Conservation (phyloP, 768 basidiomycete genomes). For the Hydnomerulius pinastri region DNA sequence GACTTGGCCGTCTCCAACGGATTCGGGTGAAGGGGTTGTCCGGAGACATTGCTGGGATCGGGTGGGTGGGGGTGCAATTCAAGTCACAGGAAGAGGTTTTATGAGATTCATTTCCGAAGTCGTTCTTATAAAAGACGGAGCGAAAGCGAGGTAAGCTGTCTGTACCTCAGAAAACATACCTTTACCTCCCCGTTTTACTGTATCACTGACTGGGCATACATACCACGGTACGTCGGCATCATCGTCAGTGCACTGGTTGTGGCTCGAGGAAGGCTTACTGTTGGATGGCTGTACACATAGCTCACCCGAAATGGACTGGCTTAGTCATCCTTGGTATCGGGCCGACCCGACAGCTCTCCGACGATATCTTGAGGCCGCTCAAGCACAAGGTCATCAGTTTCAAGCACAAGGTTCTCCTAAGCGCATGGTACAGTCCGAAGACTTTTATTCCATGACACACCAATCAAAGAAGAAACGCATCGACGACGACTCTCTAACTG, state of each 20-base stretch:
- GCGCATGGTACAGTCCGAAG: slow-evolving; percentile 40
- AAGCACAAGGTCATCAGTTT: slow-evolving; percentile 23
- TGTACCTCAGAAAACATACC: slow-evolving; percentile 27
- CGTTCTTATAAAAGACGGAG: slow-evolving; percentile 29
- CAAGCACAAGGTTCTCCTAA: slow-evolving; percentile 21
- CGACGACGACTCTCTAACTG: slow-evolving; percentile 51
- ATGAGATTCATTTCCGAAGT: slow-evolving; percentile 37
- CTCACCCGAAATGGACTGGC: slow-evolving; percentile 27
- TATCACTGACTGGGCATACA: neutral
- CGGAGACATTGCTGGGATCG: slow-evolving; percentile 27
- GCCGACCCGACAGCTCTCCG: slow-evolving; percentile 36
- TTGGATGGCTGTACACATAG: slow-evolving; percentile 21
- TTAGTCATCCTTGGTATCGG: slow-evolving; percentile 38
- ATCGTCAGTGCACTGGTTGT: slow-evolving; percentile 17
- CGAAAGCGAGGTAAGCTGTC: slow-evolving; percentile 11
- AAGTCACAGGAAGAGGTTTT: slow-evolving; percentile 27
- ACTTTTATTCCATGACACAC: slow-evolving; percentile 48
- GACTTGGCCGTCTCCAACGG: slow-evolving; percentile 27
- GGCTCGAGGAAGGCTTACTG: slow-evolving; percentile 23
- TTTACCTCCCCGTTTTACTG: slow-evolving; percentile 10
- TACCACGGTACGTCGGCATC: slow-evolving; percentile 19
- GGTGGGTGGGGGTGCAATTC: slow-evolving; percentile 10
- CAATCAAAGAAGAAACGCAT: slow-evolving; percentile 79
- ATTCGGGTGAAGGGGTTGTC: slow-evolving; percentile 32
- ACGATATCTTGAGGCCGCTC: slow-evolving; percentile 33